Conservation (phyloP, 2,329 filamentous ascomycete genomes). For the Colletotrichum simmondsii region DNA sequence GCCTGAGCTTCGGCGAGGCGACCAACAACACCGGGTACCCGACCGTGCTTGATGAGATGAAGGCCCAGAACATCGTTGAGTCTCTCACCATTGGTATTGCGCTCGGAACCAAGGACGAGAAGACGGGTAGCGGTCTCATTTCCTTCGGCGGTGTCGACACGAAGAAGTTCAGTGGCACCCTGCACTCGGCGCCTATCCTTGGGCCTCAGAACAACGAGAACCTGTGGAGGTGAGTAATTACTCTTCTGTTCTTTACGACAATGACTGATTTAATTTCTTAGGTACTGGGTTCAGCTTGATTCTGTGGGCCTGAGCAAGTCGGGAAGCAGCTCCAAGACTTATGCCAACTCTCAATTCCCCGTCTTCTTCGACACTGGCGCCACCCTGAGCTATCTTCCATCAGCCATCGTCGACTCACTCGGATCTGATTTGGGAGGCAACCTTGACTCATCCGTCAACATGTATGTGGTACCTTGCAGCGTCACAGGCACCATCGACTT, state of each 20-base stretch:
- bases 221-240: constrained; percentile 34
- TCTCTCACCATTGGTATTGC: constrained; percentile 45
- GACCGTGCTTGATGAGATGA: constrained; percentile 43
- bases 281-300: constrained; percentile 56
- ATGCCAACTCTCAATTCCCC: constrained; percentile 47
- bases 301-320: constrained; percentile 46
- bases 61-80: constrained; percentile 40
- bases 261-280: constrained; percentile 21
- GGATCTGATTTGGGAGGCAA: constrained; percentile 56
- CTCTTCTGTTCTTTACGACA: too few relatives aligned
- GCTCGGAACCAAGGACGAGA: constrained; percentile 43
- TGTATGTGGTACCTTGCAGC: constrained; percentile 61
- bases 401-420: constrained; percentile 60
- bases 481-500: constrained; percentile 57
- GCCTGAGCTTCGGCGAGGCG: constrained; percentile 43
- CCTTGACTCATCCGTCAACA: constrained; percentile 51
- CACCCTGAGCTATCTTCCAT: constrained; percentile 74
- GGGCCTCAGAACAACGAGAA: constrained; percentile 39
- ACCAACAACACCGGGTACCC: constrained; percentile 41
- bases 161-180: constrained; percentile 53
- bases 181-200: constrained; percentile 43
- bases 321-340: constrained; percentile 39
- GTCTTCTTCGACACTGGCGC: constrained; percentile 75
- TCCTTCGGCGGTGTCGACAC: constrained; percentile 60
- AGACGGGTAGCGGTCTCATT: constrained; percentile 41